phyloP scores from a whole-genome alignment of 768 basidiomycete species.

The Pleurotus cornucopiae region DNA sequence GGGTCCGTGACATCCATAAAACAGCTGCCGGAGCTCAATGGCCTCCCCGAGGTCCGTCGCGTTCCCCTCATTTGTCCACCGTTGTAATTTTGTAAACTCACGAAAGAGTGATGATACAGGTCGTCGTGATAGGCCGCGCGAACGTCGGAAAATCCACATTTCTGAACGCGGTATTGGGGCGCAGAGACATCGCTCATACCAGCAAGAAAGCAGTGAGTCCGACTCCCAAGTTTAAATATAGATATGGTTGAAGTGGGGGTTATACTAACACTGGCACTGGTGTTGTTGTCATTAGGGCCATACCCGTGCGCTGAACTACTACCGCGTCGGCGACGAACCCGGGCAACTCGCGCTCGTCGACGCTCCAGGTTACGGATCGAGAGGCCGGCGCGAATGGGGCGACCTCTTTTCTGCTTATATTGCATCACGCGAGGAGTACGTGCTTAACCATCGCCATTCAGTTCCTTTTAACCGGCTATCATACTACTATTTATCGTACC shows the following conservation, averaged over 20 bases:
- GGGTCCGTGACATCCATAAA: conserved; percentile 31
- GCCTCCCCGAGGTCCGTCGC: conserved; percentile 37
- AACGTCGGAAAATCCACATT: conserved; percentile 77
- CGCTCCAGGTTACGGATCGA: conserved; percentile 74
- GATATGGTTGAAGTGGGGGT: neutral
- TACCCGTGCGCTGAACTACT: conserved; percentile 73
- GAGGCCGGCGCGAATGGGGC: conserved; percentile 77
- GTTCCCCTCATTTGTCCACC: neutral
- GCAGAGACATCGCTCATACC: conserved; percentile 51
- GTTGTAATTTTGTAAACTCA: neutral
- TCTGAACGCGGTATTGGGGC: conserved; percentile 62
- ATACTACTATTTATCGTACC: neutral
- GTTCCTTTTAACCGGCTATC: neutral
- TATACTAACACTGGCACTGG: neutral
- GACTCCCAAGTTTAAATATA: neutral
- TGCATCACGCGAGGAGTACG: conserved; percentile 31
- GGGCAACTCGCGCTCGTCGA: conserved; percentile 70
- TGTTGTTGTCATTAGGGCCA: conserved; percentile 43
- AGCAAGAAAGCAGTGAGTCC: conserved; percentile 66
- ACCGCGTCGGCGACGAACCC: conserved; percentile 54
- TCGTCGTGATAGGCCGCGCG: conserved; percentile 65
- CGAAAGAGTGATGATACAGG: conserved; percentile 21
- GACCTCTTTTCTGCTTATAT: conserved; percentile 63
- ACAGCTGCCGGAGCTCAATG: conserved; percentile 35
- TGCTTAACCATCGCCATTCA: neutral